Conservation (phyloP, 495 filamentous ascomycete species). For the Parathielavia hyrcaniae region DNA sequence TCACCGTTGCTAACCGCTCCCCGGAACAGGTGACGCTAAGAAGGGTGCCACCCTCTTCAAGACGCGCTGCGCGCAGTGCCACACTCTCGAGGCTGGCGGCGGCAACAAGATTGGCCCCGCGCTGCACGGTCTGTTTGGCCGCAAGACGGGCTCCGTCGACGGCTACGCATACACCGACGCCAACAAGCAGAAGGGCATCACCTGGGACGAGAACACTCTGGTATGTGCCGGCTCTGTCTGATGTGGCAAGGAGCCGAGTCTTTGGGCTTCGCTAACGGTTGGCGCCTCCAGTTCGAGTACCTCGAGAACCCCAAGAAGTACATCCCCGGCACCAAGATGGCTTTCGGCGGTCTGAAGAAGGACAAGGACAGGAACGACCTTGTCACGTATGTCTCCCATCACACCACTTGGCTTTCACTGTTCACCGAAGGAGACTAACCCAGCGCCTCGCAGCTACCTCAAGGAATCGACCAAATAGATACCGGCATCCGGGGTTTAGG, state of each 20-base stretch:
- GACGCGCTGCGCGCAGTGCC: conserved; percentile 98
- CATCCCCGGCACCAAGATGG: conserved; percentile 99
- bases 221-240: conserved; percentile 46
- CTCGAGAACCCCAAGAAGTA: conserved; percentile 55
- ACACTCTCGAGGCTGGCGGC: conserved; percentile 80
- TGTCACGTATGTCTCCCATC: conserved; percentile 69
- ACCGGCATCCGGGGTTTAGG: conserved; percentile 3
- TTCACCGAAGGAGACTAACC: conserved; percentile 15
- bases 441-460: conserved; percentile 48
- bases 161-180: conserved; percentile 98
- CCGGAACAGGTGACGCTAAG: conserved; percentile 72
- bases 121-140: conserved; percentile 95
- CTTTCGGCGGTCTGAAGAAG: conserved; percentile 99
- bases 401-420: conserved; percentile 9
- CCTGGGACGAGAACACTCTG: conserved; percentile 81
- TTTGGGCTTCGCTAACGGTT: conserved; percentile 25
- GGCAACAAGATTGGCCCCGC: conserved; percentile 97
- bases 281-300: conserved; percentile 41
- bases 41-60: conserved; percentile 99
- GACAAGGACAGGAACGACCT: conserved; percentile 98
- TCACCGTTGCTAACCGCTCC: conserved; percentile 32
- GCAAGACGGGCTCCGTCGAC: conserved; percentile 82
- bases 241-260: neutral
- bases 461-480: conserved; percentile 57
- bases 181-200: conserved; percentile 94